Base-by-base conservation (phyloP, 176 grass and related monocot species). In the Rhipidocladum racemiflorum region DNA sequence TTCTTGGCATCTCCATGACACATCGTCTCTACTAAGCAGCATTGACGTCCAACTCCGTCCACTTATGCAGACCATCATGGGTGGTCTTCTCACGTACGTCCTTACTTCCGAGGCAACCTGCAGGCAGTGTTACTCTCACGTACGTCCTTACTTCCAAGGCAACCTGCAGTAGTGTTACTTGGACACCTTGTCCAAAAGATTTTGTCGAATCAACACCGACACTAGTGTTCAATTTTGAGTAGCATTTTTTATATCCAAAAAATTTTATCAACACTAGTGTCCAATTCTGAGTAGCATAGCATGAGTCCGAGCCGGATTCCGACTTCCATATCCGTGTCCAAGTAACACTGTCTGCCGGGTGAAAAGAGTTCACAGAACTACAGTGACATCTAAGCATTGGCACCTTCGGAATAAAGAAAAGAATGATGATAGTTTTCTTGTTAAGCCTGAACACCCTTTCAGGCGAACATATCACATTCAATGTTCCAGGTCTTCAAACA, bases 21-120 rank as follows among this genome's bases (percentile, higher is more conserved):
- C 7, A 67, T 17, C 48, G 30, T 84, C 61, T 84, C 62, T 46
- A 82, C 35, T 27, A 84, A 76, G 81, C 18, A 29, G 36, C 55
- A 40, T 27, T 59, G 32, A 24, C 20, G 9, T 36, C 30, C 57
- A 75, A 65, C 57, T 40, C 20, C 59, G 7, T 65, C 30, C 18
- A 25, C 11, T 70, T 7, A 44, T 17, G 70, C 80, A 73, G 21
- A 74, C 49, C 20, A 74, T 34, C 49, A 36, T 15, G 25, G 28
- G 54, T 62, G 25, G 60, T 15, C 57, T 30, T 36, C 43, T 42
- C 17, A 4, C 12, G 51, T 11, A 4, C 7, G 32, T 34, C 32
- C 32, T 34, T 34, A 34, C 32, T 34, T 34, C 32, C 32, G 4
- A 34, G 32, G 32, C 32, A 34, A 34, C 32, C 32, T 34, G 32